Evolutionary conservation across 2,329 filamentous ascomycete species (phyloP), one percentile per base, ranked within the genome.

Genomic region (Nigrospora oryzae): DNA sequence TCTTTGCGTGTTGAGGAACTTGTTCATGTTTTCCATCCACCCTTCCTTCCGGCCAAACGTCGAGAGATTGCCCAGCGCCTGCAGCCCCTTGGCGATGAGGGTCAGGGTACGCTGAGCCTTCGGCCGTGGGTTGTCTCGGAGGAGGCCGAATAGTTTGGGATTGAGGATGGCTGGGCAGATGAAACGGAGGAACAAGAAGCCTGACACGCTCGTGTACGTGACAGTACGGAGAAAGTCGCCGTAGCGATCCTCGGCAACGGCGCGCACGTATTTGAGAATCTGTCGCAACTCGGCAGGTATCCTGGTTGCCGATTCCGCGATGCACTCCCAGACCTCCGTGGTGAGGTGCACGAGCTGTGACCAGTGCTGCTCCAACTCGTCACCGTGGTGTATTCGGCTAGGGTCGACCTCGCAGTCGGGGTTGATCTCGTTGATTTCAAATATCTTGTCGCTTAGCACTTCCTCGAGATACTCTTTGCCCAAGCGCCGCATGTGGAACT

Each of bases 11-110:
- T 74, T 75, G 34, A 97, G 69, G 56, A 96, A 96, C 37, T 78
- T 79, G 59, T 96, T 97, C 91, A 97, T 97, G 0, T 89, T 89
- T 66, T 95, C 90, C 90, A 97, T 96, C 89, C 89, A 97, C n/a
- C 85, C 82, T 63, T 97, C 91, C 61, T 95, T 95, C 59, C 86
- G 90, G 36, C 91, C 91, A 59, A 96, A 96, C 0, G 81, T 89
- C 2, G 88, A 87, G 65, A 96, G 75, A 61, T 96, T 96, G 15
- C 89, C 89, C 47, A 97, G 74, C 14, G 89, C 90, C 65, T 96
- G 90, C 10, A 97, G 70, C 1, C 86, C 88, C 64, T 97, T 97
- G 19, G 91, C 89, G 48, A 97, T 90, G 41, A 97, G 75, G 0
- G 91, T 96, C 43, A 96, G 74, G 0, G 90, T 95, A 36, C 91